Base-by-base conservation (phyloP, 768 basidiomycete genomes). In the Podaxis sp. region DNA sequence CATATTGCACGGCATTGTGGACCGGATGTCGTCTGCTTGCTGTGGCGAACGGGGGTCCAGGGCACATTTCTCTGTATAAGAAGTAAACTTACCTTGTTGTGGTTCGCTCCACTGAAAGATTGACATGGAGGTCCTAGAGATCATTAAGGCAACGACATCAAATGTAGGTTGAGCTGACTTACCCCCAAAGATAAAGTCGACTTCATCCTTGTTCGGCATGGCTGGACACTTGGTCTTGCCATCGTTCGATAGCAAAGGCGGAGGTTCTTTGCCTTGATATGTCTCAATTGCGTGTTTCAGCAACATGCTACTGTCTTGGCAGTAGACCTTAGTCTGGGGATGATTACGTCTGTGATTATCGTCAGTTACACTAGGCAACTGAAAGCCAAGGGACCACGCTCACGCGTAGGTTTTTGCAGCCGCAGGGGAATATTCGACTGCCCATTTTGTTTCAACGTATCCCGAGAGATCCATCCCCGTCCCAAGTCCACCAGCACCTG, bases 111-210 rank as follows among this genome's bases (percentile, higher is more conserved):
- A 64, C 86, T 87, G 66, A 90, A 92, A 2, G 86, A 82, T 65
- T 91, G 91, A 67, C 90, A 92, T 12, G 90, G 90, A 3, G 90
- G 89, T 2, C 90, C 90, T 90, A 60, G 6, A 24, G 4, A 49
- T n/a, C 30, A 46, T 56, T 38, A 53, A 33, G 22, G 10, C 26
- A 3, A 50, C 44, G 20, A 3, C 44, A 17, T 3, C 44, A 13
- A 50, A 26, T 24, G 13, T 24, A 4, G 24, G 24, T 24, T 11
- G 24, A 28, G 2, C 26, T 12, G 20, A 7, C 81, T 52, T 74
- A 87, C 89, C 88, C 63, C 90, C 89, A 72, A 81, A 89, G n/a
- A 92, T 84, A 59, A 92, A 82, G 66, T 90, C 88, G 2, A 90
- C 82, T 13, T 85, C 80, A 4, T 82, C 83, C 41, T 78, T 82